Conservation (phyloP, 2,329 filamentous ascomycete genomes). For the Whalleya microplaca region DNA sequence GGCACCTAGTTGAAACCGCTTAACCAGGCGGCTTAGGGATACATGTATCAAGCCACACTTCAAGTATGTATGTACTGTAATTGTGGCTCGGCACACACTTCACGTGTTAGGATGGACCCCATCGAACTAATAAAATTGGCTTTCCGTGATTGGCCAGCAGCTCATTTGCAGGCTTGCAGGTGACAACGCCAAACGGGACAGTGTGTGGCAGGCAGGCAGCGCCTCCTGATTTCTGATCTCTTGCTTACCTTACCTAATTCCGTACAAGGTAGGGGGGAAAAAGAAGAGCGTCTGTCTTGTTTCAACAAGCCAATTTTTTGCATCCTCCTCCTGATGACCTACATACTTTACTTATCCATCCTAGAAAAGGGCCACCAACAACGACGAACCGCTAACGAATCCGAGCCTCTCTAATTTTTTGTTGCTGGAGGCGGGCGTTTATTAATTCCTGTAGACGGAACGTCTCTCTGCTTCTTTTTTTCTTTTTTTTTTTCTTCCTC, state of each 20-base stretch:
- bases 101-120: neutral
- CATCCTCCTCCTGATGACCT: conserved; percentile 14
- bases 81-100: neutral
- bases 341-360: conserved; percentile 16
- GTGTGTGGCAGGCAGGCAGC: neutral
- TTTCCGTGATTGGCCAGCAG: neutral
- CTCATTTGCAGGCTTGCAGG: neutral
- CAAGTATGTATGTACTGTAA: too few relatives aligned
- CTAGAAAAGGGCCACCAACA: conserved; percentile 23
- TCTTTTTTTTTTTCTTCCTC: conserved; percentile 17
- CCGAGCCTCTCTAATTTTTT: conserved; percentile 26
- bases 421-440: conserved; percentile 21
- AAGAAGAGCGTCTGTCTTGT: neutral
- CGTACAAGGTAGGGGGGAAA: too few relatives aligned
- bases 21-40: too few relatives aligned
- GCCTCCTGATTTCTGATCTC: neutral
- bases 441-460: conserved; percentile 18
- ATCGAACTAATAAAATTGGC: neutral
- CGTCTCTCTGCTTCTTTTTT: conserved; percentile 15
- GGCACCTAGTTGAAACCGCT: too few relatives aligned
- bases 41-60: too few relatives aligned
- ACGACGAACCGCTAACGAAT: conserved; percentile 32
- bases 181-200: neutral
- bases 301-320: conserved; percentile 12
- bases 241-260: neutral